phyloP scores from a whole-genome alignment of 1,284 basidiomycete species.

The Apiotrichum porosum region DNA sequence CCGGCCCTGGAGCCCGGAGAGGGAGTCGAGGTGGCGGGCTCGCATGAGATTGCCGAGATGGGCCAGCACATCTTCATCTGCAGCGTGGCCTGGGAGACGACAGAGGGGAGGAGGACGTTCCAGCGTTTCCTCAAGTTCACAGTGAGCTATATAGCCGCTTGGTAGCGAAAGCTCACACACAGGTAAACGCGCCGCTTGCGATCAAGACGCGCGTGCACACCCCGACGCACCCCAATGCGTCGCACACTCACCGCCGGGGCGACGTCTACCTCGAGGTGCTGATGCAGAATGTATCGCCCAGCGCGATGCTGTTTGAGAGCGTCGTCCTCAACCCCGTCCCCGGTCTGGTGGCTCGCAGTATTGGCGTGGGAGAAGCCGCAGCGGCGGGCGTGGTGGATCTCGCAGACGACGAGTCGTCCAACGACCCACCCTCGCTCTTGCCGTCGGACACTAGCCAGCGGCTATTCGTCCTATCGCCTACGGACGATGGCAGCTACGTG shows the following conservation, averaged over 20 bases:
- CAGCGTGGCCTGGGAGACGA: conserved; percentile 46
- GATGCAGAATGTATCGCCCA: conserved; percentile 74
- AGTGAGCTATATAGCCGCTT: conserved; percentile 54
- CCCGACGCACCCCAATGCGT: conserved; percentile 64
- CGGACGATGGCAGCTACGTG: conserved; percentile 55
- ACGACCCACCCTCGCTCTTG: conserved; percentile 56
- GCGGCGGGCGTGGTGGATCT: conserved; percentile 21
- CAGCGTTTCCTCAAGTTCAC: conserved; percentile 84
- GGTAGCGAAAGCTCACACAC: conserved; percentile 9
- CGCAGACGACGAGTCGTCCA: conserved; percentile 6
- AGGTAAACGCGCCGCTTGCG: conserved; percentile 81
- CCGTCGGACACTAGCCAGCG: conserved; percentile 78
- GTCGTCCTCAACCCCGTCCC: conserved; percentile 69
- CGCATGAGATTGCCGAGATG: conserved; percentile 41
- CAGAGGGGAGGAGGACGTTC: conserved; percentile 67
- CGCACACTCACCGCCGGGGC: conserved; percentile 60
- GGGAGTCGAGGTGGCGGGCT: conserved; percentile 26
- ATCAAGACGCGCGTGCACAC: conserved; percentile 84
- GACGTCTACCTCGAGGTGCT: conserved; percentile 82
- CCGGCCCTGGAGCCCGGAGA: conserved; percentile 25
- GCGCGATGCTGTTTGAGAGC: conserved; percentile 68
- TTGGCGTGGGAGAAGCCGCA: conserved; percentile 10
- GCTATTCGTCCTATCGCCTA: conserved; percentile 69
- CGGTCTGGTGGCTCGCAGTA: conserved; percentile 57
- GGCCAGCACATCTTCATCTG: conserved; percentile 40